These are phyloP conservation scores for Podila minutissima DNA, from an alignment of 192 early-diverging fungal genomes.

Conservation along the genomic window DNA sequence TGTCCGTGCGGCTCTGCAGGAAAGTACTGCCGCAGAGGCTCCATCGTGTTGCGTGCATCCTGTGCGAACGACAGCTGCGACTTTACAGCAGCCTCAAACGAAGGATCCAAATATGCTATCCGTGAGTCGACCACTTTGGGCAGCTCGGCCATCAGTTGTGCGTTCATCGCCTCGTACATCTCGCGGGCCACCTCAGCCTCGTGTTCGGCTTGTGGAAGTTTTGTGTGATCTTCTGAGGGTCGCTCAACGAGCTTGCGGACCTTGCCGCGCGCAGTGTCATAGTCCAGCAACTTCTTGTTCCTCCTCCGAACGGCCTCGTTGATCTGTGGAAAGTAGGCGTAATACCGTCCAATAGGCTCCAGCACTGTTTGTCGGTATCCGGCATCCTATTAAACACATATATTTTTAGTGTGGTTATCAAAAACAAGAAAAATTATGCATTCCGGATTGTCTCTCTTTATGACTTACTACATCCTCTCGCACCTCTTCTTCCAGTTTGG, in stretches of 20 bases:
- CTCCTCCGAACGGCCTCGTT: constrained; percentile 93
- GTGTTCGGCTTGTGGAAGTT: constrained; percentile 80
- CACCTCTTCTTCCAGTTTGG: constrained; percentile 82
- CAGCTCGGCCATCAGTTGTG: constrained; percentile 83
- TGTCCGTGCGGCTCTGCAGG: constrained; percentile 61
- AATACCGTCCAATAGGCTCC: constrained; percentile 89
- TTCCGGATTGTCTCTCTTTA: no score
- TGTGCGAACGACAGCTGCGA: constrained; percentile 92
- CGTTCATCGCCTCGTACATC: constrained; percentile 85
- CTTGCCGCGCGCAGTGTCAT: constrained; percentile 78
- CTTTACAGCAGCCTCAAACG: constrained; percentile 96
- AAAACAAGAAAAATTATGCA: no score
- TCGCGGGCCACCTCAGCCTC: constrained; percentile 79
- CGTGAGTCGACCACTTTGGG: constrained; percentile 91
- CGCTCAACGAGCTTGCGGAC: constrained; percentile 87
- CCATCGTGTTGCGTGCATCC: constrained; percentile 79
- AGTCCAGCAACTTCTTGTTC: constrained; percentile 90
- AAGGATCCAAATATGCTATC: constrained; percentile 92
- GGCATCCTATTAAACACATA: constrained; percentile 63
- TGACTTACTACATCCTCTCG: constrained; percentile 68
- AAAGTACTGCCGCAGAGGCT: constrained; percentile 68
- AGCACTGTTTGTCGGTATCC: constrained; percentile 88
- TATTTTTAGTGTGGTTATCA: no score
- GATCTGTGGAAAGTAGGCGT: constrained; percentile 90
- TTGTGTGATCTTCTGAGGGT: constrained; percentile 73